Evolutionary conservation across 2,329 filamentous ascomycete species (phyloP), one percentile per base, ranked within the genome.

Genomic region (Aureobasidium sp.): DNA sequence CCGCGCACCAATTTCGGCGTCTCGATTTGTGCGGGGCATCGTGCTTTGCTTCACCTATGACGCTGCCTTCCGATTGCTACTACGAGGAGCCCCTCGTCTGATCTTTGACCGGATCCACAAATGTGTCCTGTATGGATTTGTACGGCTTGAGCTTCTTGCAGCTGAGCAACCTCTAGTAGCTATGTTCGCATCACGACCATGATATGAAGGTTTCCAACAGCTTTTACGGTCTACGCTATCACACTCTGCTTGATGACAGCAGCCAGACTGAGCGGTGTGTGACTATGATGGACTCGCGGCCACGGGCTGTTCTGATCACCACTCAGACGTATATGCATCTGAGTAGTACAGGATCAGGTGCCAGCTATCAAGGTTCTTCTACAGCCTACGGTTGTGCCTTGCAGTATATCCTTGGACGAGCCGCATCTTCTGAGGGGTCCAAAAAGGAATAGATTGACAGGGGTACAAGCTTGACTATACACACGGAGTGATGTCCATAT

Each of bases 1-100:
- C 55, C 46, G 53, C 53, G 36, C 39, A 34, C 52, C 53, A 60
- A 60, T 60, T 60, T 60, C 55, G 55, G 37, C 43, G 55, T 43
- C 55, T 57, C 41, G 56, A 59, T 59, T 37, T 60, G 57, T 60
- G 57, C 57, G 57, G 57, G 57, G 57, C 36, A 46, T 50, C 39
- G 29, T n/a, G 29, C 39, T 46, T 46, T 29, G 39, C 53, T 57
- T 57, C 37, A 43, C 37, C 52, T n/a, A 43, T 56, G 52, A 41
- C 52, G 50, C 39, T 41, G 50, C 9, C 47, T 53, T 53, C 26
- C 36, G 27, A 7, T 24, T 56, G 10, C 52, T 29, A 44, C 4
- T 29, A 44, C 9, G 10, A 20, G 15, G 34, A 34, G 50, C 34
- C 37, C 52, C 26, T 44, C 37, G 17, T 32, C 6, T 56, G 37